Conservation (phyloP, 306 rosid species). For the Quercus parvula region DNA sequence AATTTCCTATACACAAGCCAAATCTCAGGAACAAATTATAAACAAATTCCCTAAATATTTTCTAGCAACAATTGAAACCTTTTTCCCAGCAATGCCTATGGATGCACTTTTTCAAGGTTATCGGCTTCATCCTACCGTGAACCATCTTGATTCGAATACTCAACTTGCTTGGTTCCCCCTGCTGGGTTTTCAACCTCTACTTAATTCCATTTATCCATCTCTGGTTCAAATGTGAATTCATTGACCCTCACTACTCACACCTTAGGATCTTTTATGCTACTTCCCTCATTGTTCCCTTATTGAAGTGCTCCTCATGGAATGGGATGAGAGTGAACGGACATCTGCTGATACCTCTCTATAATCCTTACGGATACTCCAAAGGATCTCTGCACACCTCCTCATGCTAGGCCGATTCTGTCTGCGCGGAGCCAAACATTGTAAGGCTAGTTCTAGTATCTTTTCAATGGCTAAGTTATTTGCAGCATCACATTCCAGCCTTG, state of each 20-base stretch:
- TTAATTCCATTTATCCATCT: background rate
- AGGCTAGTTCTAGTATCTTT: slow-evolving; percentile 79
- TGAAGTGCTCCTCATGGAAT: slow-evolving; percentile 47
- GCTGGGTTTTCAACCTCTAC: background rate
- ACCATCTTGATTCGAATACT: background rate
- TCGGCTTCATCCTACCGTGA: background rate
- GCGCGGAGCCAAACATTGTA: slow-evolving; percentile 89
- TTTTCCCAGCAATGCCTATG: background rate
- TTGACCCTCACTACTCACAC: background rate
- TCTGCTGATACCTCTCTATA: slow-evolving; percentile 55
- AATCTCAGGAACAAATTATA: background rate
- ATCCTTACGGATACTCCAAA: slow-evolving; percentile 93
- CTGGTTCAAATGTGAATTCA: slow-evolving; percentile 3
- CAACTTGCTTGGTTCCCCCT: background rate
- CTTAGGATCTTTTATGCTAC: background rate
- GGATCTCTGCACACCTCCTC: slow-evolving; percentile 89
- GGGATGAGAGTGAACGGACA: slow-evolving; percentile 54
- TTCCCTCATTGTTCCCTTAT: slow-evolving; percentile 25
- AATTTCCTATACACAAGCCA: slow-evolving; percentile 30
- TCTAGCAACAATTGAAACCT: background rate
- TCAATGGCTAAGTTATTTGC: slow-evolving; percentile 58
- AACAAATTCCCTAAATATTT: background rate
- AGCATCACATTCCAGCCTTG: slow-evolving; percentile 52
- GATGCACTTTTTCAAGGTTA: background rate
- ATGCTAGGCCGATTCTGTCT: slow-evolving; percentile 88